A percentile compares a stretch with the other conserved stretches of the same genome.
Evolutionary conservation across 208 protist genomes (phyloP).

Genomic region (Crithidia thermophila): DNA sequence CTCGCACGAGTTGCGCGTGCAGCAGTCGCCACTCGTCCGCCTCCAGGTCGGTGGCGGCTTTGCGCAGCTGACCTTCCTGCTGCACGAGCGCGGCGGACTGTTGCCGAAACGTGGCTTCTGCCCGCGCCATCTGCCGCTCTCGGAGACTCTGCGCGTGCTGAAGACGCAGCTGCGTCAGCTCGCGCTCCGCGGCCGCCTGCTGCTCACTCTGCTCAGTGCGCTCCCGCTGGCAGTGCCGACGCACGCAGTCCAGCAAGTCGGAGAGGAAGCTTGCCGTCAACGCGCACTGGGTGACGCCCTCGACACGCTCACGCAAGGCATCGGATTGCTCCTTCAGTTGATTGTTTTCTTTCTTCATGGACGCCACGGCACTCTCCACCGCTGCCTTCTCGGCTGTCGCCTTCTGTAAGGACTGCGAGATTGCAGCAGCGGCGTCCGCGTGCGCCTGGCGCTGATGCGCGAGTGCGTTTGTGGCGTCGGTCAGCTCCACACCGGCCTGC

Average conservation of each 20-base stretch:
- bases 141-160: slow-evolving; percentile 21
- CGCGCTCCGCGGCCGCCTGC: slow-evolving; percentile 9
- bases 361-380: too few relatives aligned
- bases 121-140: slow-evolving; percentile 7
- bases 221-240: not conserved
- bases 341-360: too few relatives aligned
- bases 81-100: not conserved
- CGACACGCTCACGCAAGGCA: too few relatives aligned
- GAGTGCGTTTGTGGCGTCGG: not conserved
- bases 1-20: slow-evolving; percentile 26
- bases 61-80: slow-evolving; percentile 25
- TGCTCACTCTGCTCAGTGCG: slow-evolving; percentile 5
- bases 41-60: slow-evolving; percentile 37
- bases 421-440: not conserved
- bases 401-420: not conserved
- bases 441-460: not conserved
- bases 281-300: too few relatives aligned
- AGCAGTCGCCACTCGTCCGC: slow-evolving; percentile 50
- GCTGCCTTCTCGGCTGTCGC: not conserved
- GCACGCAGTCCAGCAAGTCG: not conserved
- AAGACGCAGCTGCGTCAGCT: slow-evolving; percentile 23
- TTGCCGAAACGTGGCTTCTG: not conserved
- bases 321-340: too few relatives aligned
- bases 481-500: not conserved
- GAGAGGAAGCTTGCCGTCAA: too few relatives aligned